phyloP scores from a whole-genome alignment of 495 filamentous ascomycete species.

The Neurospora intermedia region DNA sequence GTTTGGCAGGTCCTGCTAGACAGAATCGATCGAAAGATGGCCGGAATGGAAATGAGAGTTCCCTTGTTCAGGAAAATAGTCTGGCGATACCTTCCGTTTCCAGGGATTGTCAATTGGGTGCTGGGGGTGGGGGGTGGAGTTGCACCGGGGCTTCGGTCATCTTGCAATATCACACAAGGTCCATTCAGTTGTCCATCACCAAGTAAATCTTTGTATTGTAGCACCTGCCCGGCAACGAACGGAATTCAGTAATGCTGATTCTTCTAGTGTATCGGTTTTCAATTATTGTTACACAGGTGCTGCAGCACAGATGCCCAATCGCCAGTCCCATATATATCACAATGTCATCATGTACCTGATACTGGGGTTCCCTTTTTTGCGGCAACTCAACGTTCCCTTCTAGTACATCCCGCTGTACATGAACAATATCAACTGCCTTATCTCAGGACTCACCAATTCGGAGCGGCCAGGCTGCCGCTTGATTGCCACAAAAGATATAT shows the following conservation, averaged over 20 bases:
- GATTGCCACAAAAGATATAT: not conserved
- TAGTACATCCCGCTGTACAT: not conserved
- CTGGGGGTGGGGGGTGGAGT: not conserved
- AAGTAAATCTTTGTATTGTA: too few relatives aligned
- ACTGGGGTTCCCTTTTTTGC: not conserved
- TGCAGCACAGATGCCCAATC: not conserved
- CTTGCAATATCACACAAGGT: too few relatives aligned
- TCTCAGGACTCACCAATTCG: not conserved
- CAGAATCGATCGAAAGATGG: not conserved
- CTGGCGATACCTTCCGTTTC: not conserved
- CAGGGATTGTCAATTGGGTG: not conserved
- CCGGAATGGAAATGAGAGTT: not conserved
- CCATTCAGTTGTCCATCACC: too few relatives aligned
- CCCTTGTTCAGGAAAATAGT: not conserved
- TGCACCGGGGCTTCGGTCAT: not conserved
- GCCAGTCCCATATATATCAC: not conserved
- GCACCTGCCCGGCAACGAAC: not conserved
- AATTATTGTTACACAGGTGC: not conserved
- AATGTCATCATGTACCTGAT: not conserved
- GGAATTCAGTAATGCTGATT: not conserved
- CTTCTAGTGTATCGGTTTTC: not conserved
- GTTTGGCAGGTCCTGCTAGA: not conserved
- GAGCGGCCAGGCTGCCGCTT: not conserved
- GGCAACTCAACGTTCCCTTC: not conserved
- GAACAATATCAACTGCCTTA: not conserved